Evolutionary conservation across 331 rosid species (phyloP).

Genomic region (Dryas integrifolia): DNA sequence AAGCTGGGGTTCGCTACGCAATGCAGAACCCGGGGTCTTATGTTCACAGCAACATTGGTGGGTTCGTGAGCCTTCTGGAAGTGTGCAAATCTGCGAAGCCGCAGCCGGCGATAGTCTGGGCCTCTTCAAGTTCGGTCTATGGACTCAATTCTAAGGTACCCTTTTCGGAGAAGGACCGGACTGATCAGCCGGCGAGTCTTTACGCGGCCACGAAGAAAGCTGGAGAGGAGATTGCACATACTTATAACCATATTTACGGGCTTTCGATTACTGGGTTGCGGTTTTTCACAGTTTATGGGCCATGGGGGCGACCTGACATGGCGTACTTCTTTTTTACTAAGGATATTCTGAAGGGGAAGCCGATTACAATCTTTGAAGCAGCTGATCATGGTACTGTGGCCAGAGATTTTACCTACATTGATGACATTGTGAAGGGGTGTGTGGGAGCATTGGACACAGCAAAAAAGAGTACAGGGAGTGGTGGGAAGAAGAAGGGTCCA

Average conservation of each 20-base stretch:
- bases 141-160: conserved; percentile 82
- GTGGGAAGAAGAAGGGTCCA: conserved; percentile 73
- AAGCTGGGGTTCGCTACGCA: conserved; percentile 85
- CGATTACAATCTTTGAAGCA: conserved; percentile 56
- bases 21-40: conserved; percentile 75
- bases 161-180: conserved; percentile 73
- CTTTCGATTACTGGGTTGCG: conserved; percentile 73
- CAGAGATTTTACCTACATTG: conserved; percentile 81
- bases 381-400: conserved; percentile 68
- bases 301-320: conserved; percentile 89
- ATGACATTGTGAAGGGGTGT: conserved; percentile 75
- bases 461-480: conserved; percentile 74
- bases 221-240: conserved; percentile 80
- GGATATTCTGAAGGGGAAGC: conserved; percentile 69
- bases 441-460: conserved; percentile 77
- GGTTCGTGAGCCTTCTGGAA: conserved; percentile 70
- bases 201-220: conserved; percentile 86
- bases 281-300: conserved; percentile 86
- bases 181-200: conserved; percentile 85
- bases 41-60: conserved; percentile 77
- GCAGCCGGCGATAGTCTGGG: conserved; percentile 78
- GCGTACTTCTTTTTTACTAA: conserved; percentile 75
- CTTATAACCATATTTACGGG: conserved; percentile 74
- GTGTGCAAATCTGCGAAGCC: conserved; percentile 67
- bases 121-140: conserved; percentile 82